Evolutionary conservation across 2,329 filamentous ascomycete genomes (phyloP).

Genomic region (Escovopsis weberi): DNA sequence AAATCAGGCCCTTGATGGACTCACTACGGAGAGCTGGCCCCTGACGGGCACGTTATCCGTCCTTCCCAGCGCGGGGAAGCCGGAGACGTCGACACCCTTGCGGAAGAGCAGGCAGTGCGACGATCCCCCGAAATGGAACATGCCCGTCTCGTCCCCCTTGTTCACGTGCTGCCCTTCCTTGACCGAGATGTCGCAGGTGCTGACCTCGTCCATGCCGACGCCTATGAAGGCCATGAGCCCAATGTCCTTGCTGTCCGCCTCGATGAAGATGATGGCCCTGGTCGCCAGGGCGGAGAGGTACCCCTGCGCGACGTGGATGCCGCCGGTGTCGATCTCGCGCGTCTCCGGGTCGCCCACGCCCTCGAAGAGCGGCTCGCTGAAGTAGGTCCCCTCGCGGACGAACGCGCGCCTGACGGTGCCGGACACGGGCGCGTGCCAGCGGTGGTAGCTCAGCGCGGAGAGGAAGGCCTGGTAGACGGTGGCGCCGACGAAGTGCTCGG

Average conservation of each 20-base stretch:
- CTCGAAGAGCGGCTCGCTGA: conserved; percentile 39
- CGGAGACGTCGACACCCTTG: conserved; percentile 34
- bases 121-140: conserved; percentile 71
- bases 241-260: conserved; percentile 52
- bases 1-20: conserved; percentile 22
- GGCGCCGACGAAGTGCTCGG: conserved; percentile 42
- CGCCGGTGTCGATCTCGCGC: conserved; percentile 24
- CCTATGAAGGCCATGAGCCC: conserved; percentile 57
- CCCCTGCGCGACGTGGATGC: conserved; percentile 40
- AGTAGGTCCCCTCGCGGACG: conserved; percentile 51
- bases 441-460: conserved; percentile 52
- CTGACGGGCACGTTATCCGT: conserved; percentile 26
- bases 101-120: conserved; percentile 56
- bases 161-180: conserved; percentile 47
- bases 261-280: conserved; percentile 53
- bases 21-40: conserved; percentile 21
- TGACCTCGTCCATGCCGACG: conserved; percentile 66
- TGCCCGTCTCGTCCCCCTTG: conserved; percentile 60
- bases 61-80: conserved; percentile 20
- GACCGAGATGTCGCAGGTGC: conserved; percentile 57
- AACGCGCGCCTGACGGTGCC: conserved; percentile 45
- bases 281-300: conserved; percentile 56
- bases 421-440: conserved; percentile 56
- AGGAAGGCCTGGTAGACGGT: conserved; percentile 61
- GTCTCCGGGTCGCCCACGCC: conserved; percentile 14